Evolutionary conservation across 1,284 basidiomycete genomes (phyloP), one percentile per base, ranked within the genome.

Genomic region (Pyrrhoderma lamaoense): DNA sequence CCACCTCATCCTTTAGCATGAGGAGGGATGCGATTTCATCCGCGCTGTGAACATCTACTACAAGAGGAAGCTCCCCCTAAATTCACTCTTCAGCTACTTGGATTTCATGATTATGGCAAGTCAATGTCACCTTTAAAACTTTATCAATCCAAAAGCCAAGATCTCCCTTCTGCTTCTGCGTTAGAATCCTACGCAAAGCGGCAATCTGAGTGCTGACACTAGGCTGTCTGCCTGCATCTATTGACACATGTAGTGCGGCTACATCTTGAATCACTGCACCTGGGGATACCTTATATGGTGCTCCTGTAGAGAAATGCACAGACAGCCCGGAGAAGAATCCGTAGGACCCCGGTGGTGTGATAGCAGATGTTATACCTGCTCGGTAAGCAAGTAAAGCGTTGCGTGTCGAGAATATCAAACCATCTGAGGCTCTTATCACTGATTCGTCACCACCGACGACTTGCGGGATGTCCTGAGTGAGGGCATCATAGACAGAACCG

Each of bases 1-100:
- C 87, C 16, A 89, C 74, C 55, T 89, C 80, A 14, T 71, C 69
- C 69, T 91, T 90, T 51, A 94, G 67, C 31, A 77, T 70, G 38
- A 95, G 66, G 13, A 96, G 64, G 2, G 80, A 76, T 0, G 83
- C 83, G 70, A 93, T 90, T 54, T 80, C 71, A 60, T 92, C 86
- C 0, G 85, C 85, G 57, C 72, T 82, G 57, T 82, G 67, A 1
- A 85, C 83, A 8, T 81, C 73, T 9, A 93, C 70, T 1, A 93
- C 81, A 31, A 82, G 60, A 1, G 89, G 82, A 65, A 80, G 54
- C 64, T 75, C 54, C 64, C 78, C 62, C 63, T 66, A 31, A 9
- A 42, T 22, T 14, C 5, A 31, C 25, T 35, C 19, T 27, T 39
- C n/a, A 31, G 42, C 23, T 42, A 31, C 5, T 31, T 31, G 11